Evolutionary conservation across 106 monocot species (phyloP).

Genomic region (Phalaenopsis aphrodite): DNA sequence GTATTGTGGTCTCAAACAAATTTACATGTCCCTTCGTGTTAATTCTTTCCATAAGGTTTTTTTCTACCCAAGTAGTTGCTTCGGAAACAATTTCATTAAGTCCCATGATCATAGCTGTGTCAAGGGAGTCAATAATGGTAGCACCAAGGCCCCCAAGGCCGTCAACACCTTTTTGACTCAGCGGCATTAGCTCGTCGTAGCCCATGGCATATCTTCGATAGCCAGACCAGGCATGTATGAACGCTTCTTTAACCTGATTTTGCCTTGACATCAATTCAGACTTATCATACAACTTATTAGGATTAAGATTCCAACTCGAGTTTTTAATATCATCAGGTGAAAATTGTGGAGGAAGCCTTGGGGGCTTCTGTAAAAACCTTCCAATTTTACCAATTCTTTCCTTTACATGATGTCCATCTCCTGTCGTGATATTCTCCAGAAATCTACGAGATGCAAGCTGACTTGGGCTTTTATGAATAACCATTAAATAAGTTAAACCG

Average conservation of each 20-base stretch:
- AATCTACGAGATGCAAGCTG: slow-evolving; percentile 18
- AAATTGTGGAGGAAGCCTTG: slow-evolving; percentile 67
- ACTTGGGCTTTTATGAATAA: slow-evolving; percentile 26
- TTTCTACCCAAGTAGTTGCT: slow-evolving; percentile 72
- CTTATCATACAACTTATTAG: slow-evolving; percentile 6
- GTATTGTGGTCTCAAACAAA: slow-evolving; percentile 93
- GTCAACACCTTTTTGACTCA: slow-evolving; percentile 60
- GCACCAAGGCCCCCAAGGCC: slow-evolving; percentile 92
- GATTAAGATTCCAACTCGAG: slow-evolving; percentile 16
- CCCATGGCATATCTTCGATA: slow-evolving; percentile 74
- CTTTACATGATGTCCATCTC: slow-evolving; percentile 13
- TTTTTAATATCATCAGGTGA: slow-evolving; percentile 57
- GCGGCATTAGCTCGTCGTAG: slow-evolving; percentile 90
- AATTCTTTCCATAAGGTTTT: slow-evolving; percentile 57
- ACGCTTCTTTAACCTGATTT: slow-evolving; percentile 73
- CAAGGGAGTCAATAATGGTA: slow-evolving; percentile 78
- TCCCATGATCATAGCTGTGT: slow-evolving; percentile 92
- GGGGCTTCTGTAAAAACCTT: slow-evolving; percentile 53
- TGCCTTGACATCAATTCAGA: slow-evolving; percentile 49
- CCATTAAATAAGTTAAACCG: slow-evolving; percentile 48
- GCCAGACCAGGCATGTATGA: slow-evolving; percentile 90
- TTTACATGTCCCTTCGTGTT: slow-evolving; percentile 82
- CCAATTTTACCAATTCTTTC: slow-evolving; percentile 20
- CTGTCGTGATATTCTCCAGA: slow-evolving; percentile 5
- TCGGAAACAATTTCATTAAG: slow-evolving; percentile 60